Base-by-base conservation (phyloP, 2,329 filamentous ascomycete species). In the Claviceps capensis region DNA sequence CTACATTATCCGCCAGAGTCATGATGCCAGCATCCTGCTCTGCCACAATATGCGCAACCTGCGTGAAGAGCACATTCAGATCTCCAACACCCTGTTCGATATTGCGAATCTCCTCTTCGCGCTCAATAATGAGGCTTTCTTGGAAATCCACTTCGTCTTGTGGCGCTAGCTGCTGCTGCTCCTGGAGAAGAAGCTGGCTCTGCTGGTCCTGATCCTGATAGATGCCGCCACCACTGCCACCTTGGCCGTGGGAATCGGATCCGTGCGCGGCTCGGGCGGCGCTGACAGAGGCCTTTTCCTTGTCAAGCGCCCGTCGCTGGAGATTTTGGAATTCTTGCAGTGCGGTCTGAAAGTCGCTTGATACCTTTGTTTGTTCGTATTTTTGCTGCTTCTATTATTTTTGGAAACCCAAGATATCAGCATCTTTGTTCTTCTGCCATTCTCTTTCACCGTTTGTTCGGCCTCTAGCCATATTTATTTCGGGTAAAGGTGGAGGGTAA, bases 81-180 rank as follows among this genome's bases (percentile, higher is more conserved):
- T 98, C 93, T 52, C 86, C 86, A 6, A 98, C 93, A 52, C 87
- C 89, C 68, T 96, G 90, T 71, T 97, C 93, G 62, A 98, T 98
- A 65, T 95, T 94, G 56, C 90, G 84, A 59, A 98, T 98, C 72
- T 98, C 93, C 53, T 88, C 83, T 68, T 98, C 93, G 51, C 94
- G 89, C 74, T 98, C 91, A 55, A 94, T 84, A 63, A 98, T 98
- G 53, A 98, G 75, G 16, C 86, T 83, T 60, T 98, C 93, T 65
- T 98, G 93, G 72, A 96, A 98, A 65, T 98, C 91, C 44, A 98
- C 93, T 64, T 98, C 94, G 60, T 88, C 85, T 67, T 98, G 93
- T 30, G 88, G 79, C 1, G 90, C 93, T 8, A 97, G 76, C 52
- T 88, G 86, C 59, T 85, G 77, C 63, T 86, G 82, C 57, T 81